phyloP scores from a whole-genome alignment of 2,329 filamentous ascomycete genomes.

The Cercospora beticola region DNA sequence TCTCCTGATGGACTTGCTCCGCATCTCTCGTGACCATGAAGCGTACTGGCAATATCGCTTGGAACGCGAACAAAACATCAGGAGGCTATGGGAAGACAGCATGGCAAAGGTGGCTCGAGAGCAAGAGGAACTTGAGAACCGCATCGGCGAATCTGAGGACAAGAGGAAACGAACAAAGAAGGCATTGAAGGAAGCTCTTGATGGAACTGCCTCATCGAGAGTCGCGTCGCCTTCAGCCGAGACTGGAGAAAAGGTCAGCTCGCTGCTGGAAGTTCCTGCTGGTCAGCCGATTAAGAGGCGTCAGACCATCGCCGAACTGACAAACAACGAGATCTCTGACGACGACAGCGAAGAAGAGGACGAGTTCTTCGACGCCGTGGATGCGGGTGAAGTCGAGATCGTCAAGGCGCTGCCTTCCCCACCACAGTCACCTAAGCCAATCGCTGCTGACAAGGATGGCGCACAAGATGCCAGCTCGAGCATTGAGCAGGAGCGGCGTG shows the following conservation, averaged over 20 bases:
- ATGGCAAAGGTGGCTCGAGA: slow-evolving; percentile 96
- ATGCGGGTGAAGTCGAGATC: slow-evolving; percentile 85
- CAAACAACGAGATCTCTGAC: slow-evolving; percentile 66
- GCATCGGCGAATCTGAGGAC: slow-evolving; percentile 83
- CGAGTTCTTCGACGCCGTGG: slow-evolving; percentile 96
- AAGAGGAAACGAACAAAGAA: slow-evolving; percentile 88
- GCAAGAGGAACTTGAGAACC: slow-evolving; percentile 85
- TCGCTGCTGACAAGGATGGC: slow-evolving; percentile 39
- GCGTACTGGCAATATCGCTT: slow-evolving; percentile 95
- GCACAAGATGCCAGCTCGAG: slow-evolving; percentile 42
- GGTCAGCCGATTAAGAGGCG: slow-evolving; percentile 51
- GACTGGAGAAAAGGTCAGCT: slow-evolving; percentile 14
- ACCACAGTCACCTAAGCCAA: slow-evolving; percentile 28
- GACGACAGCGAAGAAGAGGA: slow-evolving; percentile 83
- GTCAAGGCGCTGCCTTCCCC: slow-evolving; percentile 61
- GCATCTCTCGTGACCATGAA: slow-evolving; percentile 91
- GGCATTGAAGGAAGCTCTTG: slow-evolving; percentile 81
- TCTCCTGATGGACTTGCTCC: slow-evolving; percentile 80
- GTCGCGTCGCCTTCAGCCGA: slow-evolving; percentile 18
- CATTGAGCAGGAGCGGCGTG: slow-evolving; percentile 33
- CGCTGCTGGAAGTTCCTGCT: slow-evolving; percentile 29
- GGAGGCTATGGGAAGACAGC: slow-evolving; percentile 97
- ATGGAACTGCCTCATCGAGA: slow-evolving; percentile 42
- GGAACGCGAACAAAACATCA: slow-evolving; percentile 85
- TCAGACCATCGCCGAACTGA: slow-evolving; percentile 67